phyloP scores from a whole-genome alignment of 1,139 yeast genomes.

The Torulaspora pretoriensis region DNA sequence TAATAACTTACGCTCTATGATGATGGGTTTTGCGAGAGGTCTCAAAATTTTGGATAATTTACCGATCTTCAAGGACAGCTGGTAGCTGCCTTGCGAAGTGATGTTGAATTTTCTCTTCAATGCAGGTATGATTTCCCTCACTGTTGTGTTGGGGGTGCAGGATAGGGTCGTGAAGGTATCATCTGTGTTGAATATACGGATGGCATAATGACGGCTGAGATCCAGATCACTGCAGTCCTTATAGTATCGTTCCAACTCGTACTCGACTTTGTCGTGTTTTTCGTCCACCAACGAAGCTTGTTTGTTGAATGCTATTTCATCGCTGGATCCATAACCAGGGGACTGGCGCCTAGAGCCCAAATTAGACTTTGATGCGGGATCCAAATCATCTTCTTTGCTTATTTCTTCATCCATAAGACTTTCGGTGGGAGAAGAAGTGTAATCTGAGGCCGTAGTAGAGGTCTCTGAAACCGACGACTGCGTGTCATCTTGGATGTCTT shows the following conservation, averaged over 20 bases:
- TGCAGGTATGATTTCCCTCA: slow-evolving; percentile 63
- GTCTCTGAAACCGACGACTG: slow-evolving; percentile 3
- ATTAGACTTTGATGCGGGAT: not conserved
- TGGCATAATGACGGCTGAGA: slow-evolving; percentile 35
- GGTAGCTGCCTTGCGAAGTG: slow-evolving; percentile 71
- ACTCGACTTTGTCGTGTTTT: slow-evolving; percentile 37
- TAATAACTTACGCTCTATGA: slow-evolving; percentile 69
- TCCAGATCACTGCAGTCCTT: slow-evolving; percentile 35
- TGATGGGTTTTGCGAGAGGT: slow-evolving; percentile 70
- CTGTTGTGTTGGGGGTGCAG: slow-evolving; percentile 69
- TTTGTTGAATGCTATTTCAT: slow-evolving; percentile 6
- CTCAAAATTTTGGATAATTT: slow-evolving; percentile 71
- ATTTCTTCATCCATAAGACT: slow-evolving; percentile 1
- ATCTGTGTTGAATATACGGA: slow-evolving; percentile 73
- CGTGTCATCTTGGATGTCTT: slow-evolving; percentile 2
- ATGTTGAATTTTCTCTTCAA: slow-evolving; percentile 63
- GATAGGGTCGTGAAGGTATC: slow-evolving; percentile 79
- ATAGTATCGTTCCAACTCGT: slow-evolving; percentile 33
- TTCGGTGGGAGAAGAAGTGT: slow-evolving; percentile 9
- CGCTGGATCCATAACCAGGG: slow-evolving; percentile 1
- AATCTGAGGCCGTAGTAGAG: slow-evolving; percentile 12
- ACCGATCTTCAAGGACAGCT: slow-evolving; percentile 75
- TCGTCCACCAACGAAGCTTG: slow-evolving; percentile 30
- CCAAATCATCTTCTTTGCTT: not conserved
- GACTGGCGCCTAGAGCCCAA: not conserved